Conservation (phyloP, 305 asterid genomes). For the Solanum aculeatissimum region DNA sequence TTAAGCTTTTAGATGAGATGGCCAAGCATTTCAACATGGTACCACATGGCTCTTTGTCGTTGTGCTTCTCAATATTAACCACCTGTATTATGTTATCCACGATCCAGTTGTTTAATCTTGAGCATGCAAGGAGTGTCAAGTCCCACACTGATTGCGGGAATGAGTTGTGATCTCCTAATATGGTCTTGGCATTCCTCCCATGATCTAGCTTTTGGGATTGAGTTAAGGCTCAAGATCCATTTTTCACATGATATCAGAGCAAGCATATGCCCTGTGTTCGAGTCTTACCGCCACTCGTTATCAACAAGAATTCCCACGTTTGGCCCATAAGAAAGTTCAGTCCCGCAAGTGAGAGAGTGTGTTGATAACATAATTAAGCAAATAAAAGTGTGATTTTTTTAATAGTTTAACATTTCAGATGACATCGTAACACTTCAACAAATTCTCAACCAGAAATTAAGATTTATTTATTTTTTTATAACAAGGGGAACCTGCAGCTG, state of each 20-base stretch:
- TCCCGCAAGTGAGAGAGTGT: background rate
- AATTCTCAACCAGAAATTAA: background rate
- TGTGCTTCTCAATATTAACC: background rate
- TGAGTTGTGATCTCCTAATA: background rate
- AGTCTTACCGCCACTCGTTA: background rate
- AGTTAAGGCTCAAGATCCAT: background rate
- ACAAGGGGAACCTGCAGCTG: no score
- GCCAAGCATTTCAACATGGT: background rate
- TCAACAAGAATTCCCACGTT: background rate
- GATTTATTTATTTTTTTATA: no score
- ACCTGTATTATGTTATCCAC: background rate
- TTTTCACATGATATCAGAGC: background rate
- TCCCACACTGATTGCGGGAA: background rate
- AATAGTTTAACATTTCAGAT: background rate
- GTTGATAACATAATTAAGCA: background rate
- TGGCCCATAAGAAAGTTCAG: background rate
- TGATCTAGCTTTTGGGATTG: background rate
- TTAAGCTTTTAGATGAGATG: background rate
- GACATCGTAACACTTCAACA: background rate
- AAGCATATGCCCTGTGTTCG: background rate
- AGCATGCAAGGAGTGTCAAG: background rate
- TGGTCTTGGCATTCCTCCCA: background rate
- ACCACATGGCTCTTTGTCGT: background rate
- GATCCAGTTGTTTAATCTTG: background rate
- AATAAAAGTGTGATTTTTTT: background rate